Percentiles rank a stretch among this genome's conserved stretches.
phyloP scores from a whole-genome alignment of 2,329 filamentous ascomycete species.

The Cladophialophora psammophila region DNA sequence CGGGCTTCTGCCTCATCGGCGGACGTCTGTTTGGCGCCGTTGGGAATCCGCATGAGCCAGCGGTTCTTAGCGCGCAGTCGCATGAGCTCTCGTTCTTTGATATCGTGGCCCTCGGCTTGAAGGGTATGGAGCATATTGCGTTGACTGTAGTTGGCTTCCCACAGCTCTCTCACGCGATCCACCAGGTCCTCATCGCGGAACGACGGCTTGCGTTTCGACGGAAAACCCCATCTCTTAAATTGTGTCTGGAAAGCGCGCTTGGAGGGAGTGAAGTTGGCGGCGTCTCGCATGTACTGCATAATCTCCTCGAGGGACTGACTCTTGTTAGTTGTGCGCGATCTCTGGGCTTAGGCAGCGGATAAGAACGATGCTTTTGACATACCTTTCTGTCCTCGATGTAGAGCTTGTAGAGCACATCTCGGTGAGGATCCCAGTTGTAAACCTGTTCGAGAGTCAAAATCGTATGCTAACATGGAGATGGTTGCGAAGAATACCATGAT shows the following conservation, averaged over 20 bases:
- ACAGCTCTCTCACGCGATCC: slow-evolving; percentile 75
- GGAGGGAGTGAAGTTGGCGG: slow-evolving; percentile 74
- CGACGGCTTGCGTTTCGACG: slow-evolving; percentile 74
- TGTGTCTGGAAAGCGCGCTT: slow-evolving; percentile 79
- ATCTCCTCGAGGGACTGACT: slow-evolving; percentile 71
- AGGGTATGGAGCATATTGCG: slow-evolving; percentile 76
- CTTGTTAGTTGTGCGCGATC: slow-evolving; percentile 14
- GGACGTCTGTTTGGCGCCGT: slow-evolving; percentile 59
- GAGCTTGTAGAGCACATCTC: slow-evolving; percentile 70
- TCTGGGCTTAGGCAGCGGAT: background rate
- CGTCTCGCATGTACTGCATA: slow-evolving; percentile 71
- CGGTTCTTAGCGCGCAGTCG: slow-evolving; percentile 73
- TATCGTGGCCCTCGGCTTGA: slow-evolving; percentile 74
- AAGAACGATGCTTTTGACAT: slow-evolving; percentile 10
- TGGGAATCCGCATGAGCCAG: slow-evolving; percentile 69
- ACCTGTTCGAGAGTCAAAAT: slow-evolving; percentile 43
- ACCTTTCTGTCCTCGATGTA: slow-evolving; percentile 77
- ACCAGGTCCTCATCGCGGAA: slow-evolving; percentile 74
- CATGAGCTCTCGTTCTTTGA: slow-evolving; percentile 75
- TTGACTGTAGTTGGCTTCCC: slow-evolving; percentile 76
- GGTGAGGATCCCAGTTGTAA: slow-evolving; percentile 73
- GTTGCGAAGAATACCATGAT: slow-evolving; percentile 33
- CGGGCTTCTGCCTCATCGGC: slow-evolving; percentile 42
- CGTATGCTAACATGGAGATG: background rate
- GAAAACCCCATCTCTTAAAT: slow-evolving; percentile 81